Percentiles rank a stretch among this genome's conserved stretches.
Evolutionary conservation across 2,329 filamentous ascomycete species (phyloP).

Genomic region (Phyllosticta citriasiana): DNA sequence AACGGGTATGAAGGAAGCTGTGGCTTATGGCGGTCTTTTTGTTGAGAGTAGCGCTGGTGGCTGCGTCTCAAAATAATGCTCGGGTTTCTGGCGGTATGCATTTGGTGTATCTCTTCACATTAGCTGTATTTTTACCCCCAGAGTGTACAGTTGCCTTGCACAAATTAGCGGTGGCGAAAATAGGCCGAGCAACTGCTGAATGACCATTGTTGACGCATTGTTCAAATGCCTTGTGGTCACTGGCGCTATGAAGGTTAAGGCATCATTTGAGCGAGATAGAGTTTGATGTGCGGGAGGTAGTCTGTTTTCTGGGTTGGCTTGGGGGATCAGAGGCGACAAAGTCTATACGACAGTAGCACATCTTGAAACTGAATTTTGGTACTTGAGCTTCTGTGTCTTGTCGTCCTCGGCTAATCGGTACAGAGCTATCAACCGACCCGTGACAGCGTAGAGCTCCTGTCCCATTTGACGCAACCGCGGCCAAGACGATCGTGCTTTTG

Average conservation of each 20-base stretch:
- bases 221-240: neutral
- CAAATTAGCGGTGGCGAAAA: neutral
- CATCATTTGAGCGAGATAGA: neutral
- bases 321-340: neutral
- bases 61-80: slow-evolving; percentile 23
- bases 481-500: neutral
- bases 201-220: neutral
- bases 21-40: slow-evolving; percentile 31
- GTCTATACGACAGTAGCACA: neutral
- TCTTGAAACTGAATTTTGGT: neutral
- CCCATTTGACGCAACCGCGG: neutral
- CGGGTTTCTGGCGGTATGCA: neutral
- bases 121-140: neutral
- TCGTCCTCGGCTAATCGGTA: neutral
- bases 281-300: neutral
- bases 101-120: neutral
- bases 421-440: neutral
- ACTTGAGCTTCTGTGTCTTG: neutral
- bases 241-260: neutral
- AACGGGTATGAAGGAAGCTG: slow-evolving; percentile 26
- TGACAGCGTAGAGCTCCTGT: neutral
- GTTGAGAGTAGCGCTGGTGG: slow-evolving; percentile 26
- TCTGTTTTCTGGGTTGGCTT: neutral
- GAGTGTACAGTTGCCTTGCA: neutral
- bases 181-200: neutral